phyloP scores from a whole-genome alignment of 2,329 filamentous ascomycete species.

The Fusarium odoratissimum region DNA sequence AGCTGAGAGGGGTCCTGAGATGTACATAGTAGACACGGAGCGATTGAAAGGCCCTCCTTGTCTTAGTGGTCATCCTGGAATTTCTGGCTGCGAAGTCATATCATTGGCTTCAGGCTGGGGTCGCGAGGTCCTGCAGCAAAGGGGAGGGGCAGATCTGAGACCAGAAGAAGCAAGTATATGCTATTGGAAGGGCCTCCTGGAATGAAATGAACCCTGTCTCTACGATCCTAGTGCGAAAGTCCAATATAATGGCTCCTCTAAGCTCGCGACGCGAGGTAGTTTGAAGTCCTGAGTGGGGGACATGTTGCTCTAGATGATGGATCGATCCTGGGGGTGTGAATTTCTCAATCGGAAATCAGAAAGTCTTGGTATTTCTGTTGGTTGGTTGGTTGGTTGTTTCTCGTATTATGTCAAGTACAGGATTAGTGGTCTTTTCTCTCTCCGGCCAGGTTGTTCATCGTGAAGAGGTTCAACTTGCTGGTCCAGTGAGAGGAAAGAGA shows the following conservation, averaged over 20 bases:
- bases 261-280: constrained; percentile 1
- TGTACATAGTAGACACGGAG: neutral
- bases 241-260: neutral
- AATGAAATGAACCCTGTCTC: constrained; percentile 17
- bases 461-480: neutral
- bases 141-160: constrained; percentile 9
- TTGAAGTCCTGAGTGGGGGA: neutral
- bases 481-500: neutral
- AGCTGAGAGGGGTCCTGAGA: constrained; percentile 17
- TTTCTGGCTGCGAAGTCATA: neutral
- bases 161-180: constrained; percentile 19
- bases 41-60: neutral
- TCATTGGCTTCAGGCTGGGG: constrained; percentile 6
- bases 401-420: neutral
- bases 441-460: neutral
- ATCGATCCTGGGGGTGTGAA: constrained; percentile 13
- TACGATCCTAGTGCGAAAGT: neutral
- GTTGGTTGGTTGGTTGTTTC: constrained; percentile 7
- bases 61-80: neutral
- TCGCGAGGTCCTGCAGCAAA: constrained; percentile 1
- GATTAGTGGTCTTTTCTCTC: neutral
- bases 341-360: constrained; percentile 13
- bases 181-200: constrained; percentile 3
- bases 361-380: constrained; percentile 17
- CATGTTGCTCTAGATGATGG: constrained; percentile 1